Evolutionary conservation across 164 flowering plant species (phyloP).

Genomic region (Magnolia officinalis): DNA sequence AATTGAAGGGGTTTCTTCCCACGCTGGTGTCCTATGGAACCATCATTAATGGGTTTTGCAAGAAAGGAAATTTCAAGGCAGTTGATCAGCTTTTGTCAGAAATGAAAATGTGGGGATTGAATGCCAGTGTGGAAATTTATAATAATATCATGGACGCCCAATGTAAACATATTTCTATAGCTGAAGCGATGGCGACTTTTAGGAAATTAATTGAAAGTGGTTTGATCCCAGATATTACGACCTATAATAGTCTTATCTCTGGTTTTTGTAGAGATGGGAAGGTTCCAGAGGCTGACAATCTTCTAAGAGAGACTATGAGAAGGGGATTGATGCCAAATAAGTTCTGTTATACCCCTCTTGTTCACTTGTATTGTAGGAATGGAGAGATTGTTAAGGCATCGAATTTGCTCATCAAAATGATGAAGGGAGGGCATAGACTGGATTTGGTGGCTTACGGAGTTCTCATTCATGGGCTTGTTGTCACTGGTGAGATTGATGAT

Average conservation of each 20-base stretch:
- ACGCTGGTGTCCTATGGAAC: constrained; percentile 64
- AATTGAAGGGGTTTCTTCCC: constrained; percentile 68
- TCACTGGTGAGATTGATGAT: constrained; percentile 54
- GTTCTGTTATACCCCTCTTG: constrained; percentile 59
- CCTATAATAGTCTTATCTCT: constrained; percentile 59
- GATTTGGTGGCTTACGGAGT: constrained; percentile 68
- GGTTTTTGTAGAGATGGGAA: constrained; percentile 48
- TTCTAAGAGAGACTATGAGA: constrained; percentile 36
- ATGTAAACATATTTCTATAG: constrained; percentile 40
- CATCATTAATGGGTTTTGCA: constrained; percentile 59
- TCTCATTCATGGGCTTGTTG: constrained; percentile 68
- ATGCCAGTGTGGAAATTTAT: constrained; percentile 39
- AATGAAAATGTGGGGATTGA: constrained; percentile 56
- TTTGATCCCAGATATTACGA: constrained; percentile 53
- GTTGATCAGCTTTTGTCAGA: constrained; percentile 50
- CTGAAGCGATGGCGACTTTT: constrained; percentile 34
- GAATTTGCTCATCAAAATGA: constrained; percentile 51
- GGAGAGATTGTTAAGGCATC: constrained; percentile 45
- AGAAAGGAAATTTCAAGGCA: constrained; percentile 46
- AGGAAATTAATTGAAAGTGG: constrained; percentile 41
- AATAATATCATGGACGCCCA: constrained; percentile 61
- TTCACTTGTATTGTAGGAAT: constrained; percentile 41
- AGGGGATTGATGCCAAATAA: constrained; percentile 55
- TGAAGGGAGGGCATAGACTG: constrained; percentile 46
- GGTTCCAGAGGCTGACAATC: constrained; percentile 48